Conservation (phyloP, 768 basidiomycete species). For the Kwoniella sp. region DNA sequence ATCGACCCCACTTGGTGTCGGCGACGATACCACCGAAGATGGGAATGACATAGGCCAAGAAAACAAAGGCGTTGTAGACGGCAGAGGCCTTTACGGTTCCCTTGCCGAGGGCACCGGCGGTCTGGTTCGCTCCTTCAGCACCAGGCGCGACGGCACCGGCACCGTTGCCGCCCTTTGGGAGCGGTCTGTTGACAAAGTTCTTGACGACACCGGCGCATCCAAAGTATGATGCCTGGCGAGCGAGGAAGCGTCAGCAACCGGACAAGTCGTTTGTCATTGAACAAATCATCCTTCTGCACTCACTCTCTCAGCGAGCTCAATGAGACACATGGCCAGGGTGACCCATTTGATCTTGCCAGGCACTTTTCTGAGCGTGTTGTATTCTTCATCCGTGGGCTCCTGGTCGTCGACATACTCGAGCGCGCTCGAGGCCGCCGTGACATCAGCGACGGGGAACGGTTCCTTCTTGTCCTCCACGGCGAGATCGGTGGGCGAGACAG, state of each 20-base stretch:
- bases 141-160: slow-evolving; percentile 45
- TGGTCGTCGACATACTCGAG: slow-evolving; percentile 22
- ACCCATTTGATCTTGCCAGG: slow-evolving; percentile 35
- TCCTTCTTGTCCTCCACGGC: slow-evolving; percentile 14
- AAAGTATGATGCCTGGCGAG: slow-evolving; percentile 45
- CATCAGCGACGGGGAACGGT: not conserved
- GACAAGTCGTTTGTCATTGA: too few relatives aligned
- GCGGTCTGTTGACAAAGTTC: slow-evolving; percentile 49
- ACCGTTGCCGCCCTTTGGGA: slow-evolving; percentile 51
- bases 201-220: slow-evolving; percentile 44
- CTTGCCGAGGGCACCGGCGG: slow-evolving; percentile 50
- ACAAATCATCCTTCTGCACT: too few relatives aligned
- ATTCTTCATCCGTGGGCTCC: slow-evolving; percentile 47
- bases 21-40: slow-evolving; percentile 53
- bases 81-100: slow-evolving; percentile 45
- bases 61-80: slow-evolving; percentile 41
- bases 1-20: slow-evolving; percentile 53
- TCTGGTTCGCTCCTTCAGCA: slow-evolving; percentile 34
- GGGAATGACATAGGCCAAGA: slow-evolving; percentile 52
- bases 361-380: slow-evolving; percentile 42
- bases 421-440: slow-evolving; percentile 16
- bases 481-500: slow-evolving; percentile 3
- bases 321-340: slow-evolving; percentile 52
- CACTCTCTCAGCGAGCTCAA: slow-evolving; percentile 55
- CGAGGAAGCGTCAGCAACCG: too few relatives aligned